phyloP scores from a whole-genome alignment of 768 basidiomycete species.

The Xerocomellus dryophilus region DNA sequence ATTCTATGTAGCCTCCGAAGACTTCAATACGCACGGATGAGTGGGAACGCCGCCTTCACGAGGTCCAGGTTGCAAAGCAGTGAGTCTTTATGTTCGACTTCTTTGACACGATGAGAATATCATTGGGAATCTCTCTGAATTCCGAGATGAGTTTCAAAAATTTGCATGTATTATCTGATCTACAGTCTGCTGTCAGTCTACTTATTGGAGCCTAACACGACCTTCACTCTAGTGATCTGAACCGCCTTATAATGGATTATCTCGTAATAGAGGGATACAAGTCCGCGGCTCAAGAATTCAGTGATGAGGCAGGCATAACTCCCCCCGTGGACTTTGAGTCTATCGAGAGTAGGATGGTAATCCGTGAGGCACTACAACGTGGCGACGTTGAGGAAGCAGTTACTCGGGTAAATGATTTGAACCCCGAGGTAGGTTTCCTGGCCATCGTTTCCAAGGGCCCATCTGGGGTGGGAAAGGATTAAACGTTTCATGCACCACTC shows the following conservation, averaged over 20 bases:
- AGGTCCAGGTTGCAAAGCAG: constrained; percentile 84
- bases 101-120: constrained; percentile 56
- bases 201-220: constrained; percentile 19
- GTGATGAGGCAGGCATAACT: constrained; percentile 75
- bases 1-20: constrained; percentile 45
- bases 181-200: constrained; percentile 22
- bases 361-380: constrained; percentile 88
- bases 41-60: constrained; percentile 81
- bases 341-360: constrained; percentile 92
- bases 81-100: constrained; percentile 49
- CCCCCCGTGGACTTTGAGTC: constrained; percentile 85
- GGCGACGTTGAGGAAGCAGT: constrained; percentile 96
- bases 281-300: constrained; percentile 92
- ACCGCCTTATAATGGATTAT: constrained; percentile 94
- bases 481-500: constrained; percentile 98
- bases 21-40: constrained; percentile 69
- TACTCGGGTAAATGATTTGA: constrained; percentile 90
- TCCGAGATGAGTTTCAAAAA: constrained; percentile 59
- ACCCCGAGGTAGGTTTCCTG: constrained; percentile 80
- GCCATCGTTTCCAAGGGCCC: constrained; percentile 1
- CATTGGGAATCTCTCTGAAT: constrained; percentile 99
- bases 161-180: constrained; percentile 92
- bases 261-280: constrained; percentile 98
- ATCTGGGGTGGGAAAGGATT: constrained; percentile 59
- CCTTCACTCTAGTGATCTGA: constrained; percentile 70